Evolutionary conservation across 2,329 filamentous ascomycete genomes (phyloP).

Genomic region (Coleophoma crateriformis): DNA sequence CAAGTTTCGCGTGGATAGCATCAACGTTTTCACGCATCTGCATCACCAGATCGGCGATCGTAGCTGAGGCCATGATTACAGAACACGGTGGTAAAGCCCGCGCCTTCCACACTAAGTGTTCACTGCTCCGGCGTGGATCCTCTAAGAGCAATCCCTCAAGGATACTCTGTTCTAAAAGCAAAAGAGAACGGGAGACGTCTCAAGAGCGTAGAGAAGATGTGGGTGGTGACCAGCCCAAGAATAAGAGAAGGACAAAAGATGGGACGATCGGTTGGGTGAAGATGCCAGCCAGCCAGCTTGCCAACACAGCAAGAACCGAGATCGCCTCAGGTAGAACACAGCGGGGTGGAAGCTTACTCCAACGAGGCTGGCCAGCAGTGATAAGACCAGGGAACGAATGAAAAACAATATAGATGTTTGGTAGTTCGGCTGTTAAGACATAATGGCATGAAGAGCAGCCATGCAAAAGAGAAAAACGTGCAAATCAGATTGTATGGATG

Average conservation of each 20-base stretch:
- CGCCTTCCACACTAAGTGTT: too few relatives aligned
- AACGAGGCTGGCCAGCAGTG: background rate
- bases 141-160: too few relatives aligned
- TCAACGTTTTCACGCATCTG: conserved; percentile 23
- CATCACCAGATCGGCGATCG: conserved; percentile 16
- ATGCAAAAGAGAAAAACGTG: too few relatives aligned
- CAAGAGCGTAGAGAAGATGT: background rate
- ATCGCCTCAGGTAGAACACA: background rate
- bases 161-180: background rate
- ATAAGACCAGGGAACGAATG: background rate
- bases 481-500: too few relatives aligned
- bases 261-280: background rate
- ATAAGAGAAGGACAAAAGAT: background rate
- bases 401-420: background rate
- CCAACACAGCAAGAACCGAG: too few relatives aligned
- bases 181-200: background rate
- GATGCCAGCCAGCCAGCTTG: background rate
- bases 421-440: too few relatives aligned
- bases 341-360: too few relatives aligned
- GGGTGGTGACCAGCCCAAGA: background rate
- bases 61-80: background rate
- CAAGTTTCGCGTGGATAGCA: conserved; percentile 16
- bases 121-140: too few relatives aligned
- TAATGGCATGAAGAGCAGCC: too few relatives aligned
- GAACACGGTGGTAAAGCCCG: too few relatives aligned